Conservation (phyloP, 352 stramenopile species). For the Globisporangium cederbergense region DNA sequence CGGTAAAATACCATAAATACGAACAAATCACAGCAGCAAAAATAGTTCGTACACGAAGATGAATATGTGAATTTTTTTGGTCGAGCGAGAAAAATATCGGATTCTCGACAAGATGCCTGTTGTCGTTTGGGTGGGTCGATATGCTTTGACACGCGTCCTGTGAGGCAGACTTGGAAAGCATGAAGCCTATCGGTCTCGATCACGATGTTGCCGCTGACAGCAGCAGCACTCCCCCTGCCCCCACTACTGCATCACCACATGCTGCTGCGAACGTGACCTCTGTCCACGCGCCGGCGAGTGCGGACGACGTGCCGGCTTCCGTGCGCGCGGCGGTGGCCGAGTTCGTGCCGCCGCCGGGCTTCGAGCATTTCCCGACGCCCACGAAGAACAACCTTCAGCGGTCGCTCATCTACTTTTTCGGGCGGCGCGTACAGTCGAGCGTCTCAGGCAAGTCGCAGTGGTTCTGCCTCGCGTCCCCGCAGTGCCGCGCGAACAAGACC, state of each 20-base stretch:
- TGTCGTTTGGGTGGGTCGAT: too few species aligned
- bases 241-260: not conserved
- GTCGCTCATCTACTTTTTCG: conserved; percentile 27
- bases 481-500: conserved; percentile 22
- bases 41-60: too few species aligned
- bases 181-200: not conserved
- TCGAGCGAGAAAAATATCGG: too few species aligned
- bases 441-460: conserved; percentile 18
- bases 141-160: too few species aligned
- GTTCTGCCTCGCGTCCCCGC: conserved; percentile 23
- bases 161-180: not conserved
- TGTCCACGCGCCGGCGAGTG: conserved; percentile 1
- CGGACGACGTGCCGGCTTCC: conserved; percentile 9
- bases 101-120: too few species aligned
- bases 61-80: too few species aligned
- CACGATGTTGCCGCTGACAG: not conserved
- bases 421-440: conserved; percentile 16
- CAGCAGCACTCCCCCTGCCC: not conserved
- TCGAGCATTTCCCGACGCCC: conserved; percentile 17
- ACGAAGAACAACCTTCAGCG: conserved; percentile 27
- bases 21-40: too few species aligned
- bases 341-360: conserved; percentile 19
- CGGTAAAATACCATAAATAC: too few species aligned
- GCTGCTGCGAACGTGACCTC: not conserved
- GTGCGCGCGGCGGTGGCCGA: conserved; percentile 14